Percentiles rank a stretch among this genome's conserved stretches.
Evolutionary conservation across 2,329 filamentous ascomycete genomes (phyloP).

Genomic region (Coniochaeta sp.): DNA sequence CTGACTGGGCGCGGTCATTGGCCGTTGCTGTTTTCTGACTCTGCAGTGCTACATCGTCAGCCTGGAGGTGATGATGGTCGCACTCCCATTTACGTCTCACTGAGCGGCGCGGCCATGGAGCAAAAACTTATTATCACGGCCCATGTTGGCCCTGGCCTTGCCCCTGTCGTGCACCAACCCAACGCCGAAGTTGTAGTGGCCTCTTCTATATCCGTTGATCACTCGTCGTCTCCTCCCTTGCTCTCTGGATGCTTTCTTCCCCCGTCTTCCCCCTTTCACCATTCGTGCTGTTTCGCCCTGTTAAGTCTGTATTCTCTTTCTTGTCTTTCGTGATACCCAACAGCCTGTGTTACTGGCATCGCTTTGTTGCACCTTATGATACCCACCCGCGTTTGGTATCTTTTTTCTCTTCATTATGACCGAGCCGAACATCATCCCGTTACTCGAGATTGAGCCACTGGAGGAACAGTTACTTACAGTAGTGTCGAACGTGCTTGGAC

Average conservation of each 20-base stretch:
- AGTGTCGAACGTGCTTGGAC: constrained; percentile 26
- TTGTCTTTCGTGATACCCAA: not conserved
- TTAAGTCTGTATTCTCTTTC: not conserved
- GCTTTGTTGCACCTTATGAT: not conserved
- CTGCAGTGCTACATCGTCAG: not conserved
- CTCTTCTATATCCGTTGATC: not conserved
- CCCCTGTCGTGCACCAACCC: not conserved
- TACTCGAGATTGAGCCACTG: constrained; percentile 6
- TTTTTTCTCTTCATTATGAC: not conserved
- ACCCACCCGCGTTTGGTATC: no score
- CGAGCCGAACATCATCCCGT: not conserved
- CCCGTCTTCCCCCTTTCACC: not conserved
- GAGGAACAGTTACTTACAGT: constrained; percentile 16
- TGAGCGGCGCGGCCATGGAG: not conserved
- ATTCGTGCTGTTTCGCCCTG: no score
- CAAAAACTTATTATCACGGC: not conserved
- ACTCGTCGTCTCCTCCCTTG: not conserved
- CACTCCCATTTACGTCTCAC: no score
- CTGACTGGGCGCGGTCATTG: not conserved
- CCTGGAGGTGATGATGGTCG: not conserved
- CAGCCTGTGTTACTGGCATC: no score
- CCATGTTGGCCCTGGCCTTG: not conserved
- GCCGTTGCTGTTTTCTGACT: not conserved
- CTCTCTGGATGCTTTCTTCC: not conserved
- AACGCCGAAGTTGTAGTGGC: not conserved